phyloP scores from a whole-genome alignment of 1,139 yeast genomes.

The Blastobotrys serpentis region DNA sequence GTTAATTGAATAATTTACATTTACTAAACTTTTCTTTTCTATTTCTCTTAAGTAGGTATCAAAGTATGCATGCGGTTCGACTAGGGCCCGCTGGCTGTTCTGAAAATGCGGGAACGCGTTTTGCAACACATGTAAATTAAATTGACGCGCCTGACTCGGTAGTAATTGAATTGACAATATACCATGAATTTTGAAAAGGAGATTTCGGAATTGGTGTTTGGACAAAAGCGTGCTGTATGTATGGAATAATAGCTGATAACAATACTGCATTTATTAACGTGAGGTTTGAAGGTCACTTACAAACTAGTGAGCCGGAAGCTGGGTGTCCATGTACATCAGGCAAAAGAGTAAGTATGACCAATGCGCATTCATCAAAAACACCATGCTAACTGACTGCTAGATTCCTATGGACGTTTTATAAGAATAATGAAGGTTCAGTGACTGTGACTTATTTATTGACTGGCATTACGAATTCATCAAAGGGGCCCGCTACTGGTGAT shows the following conservation, averaged over 20 bases:
- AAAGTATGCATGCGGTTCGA: too few species aligned
- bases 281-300: conserved; percentile 28
- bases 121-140: background rate
- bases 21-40: too few species aligned
- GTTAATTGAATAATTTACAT: too few species aligned
- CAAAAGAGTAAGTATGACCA: conserved; percentile 33
- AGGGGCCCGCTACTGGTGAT: too few species aligned
- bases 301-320: conserved; percentile 32
- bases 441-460: conserved; percentile 14
- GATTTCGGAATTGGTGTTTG: conserved; percentile 24
- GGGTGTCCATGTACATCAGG: conserved; percentile 27
- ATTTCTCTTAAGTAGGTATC: too few species aligned
- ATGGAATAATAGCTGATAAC: background rate
- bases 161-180: background rate
- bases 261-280: background rate
- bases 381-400: conserved; percentile 14
- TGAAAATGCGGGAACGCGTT: background rate
- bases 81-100: background rate
- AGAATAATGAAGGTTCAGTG: conserved; percentile 17
- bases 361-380: too few species aligned
- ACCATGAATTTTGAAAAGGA: conserved; percentile 4
- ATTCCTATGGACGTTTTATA: conserved; percentile 22
- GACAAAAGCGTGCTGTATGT: conserved; percentile 23
- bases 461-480: conserved; percentile 4
- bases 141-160: too few species aligned